Evolutionary conservation across 2,329 filamentous ascomycete species (phyloP), one percentile per base, ranked within the genome.

Genomic region (Aspergillus arachidicola): DNA sequence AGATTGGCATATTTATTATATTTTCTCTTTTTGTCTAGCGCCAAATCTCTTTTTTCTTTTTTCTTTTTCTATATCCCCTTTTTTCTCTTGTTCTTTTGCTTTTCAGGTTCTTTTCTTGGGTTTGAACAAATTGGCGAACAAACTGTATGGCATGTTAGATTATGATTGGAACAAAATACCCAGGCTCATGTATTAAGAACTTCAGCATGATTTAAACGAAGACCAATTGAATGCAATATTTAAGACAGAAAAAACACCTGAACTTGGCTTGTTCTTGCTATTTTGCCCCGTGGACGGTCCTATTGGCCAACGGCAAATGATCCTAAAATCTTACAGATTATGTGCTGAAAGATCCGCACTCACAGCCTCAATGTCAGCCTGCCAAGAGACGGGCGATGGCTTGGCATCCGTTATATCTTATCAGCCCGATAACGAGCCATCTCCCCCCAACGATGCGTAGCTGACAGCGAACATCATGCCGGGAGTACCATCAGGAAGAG

Each of bases 401-500:
- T 65, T 62, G 57, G 60, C 57, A 30, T 3, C 11, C 14, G 30
- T 11, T 51, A 14, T 38, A 14, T 59, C 26, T 21, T 21, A 41
- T 51, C 28, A n/a, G 26, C 28, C 28, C 16, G 28, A 32, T 51
- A 14, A 14, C 23, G 21, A 26, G 6, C 23, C 10, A 4, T 26
- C 9, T 3, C 45, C 45, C 48, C 7, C 0, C 46, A 7, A 30
- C 14, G 7, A 10, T 21, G 2, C 32, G 2, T 16, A n/a, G 34
- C 51, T 23, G 30, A 46, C 32, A 34, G 19, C 26, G 10, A 57
- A 56, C 30, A 38, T 6, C 11, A 85, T 85, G 84, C 82, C 83
- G 0, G 83, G 84, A 28, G 84, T 85, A 21, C 84, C 84, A 26
- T 81, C 81, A 10, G 80, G 81, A 57, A 79, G 80, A 62, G 83